Evolutionary conservation across 2,329 filamentous ascomycete genomes (phyloP), one percentile per base, ranked within the genome.

Genomic region (Fusarium nodosum): DNA sequence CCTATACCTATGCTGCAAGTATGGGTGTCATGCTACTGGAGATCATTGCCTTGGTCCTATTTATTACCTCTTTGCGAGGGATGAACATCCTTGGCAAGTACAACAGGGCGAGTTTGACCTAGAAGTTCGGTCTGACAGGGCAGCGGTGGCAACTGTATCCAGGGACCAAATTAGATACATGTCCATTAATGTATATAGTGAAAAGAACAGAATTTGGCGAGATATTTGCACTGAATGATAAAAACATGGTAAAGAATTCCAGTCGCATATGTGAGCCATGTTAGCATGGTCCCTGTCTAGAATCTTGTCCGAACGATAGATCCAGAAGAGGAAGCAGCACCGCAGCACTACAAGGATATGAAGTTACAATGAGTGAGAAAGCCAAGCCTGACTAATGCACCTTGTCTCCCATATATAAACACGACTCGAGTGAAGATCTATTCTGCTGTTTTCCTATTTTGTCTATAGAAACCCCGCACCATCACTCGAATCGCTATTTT

Each of bases 41-140:
- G 20, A 48, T 22, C 5, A 1, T 33, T 2, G 15, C 20, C 10
- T 8, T 56, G 10, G 58, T 16, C 9, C 2, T 63, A 0, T 63
- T 63, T 2, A 3, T 63, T 7, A 0, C 46, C 18, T 26, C 26
- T 0, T 11, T 44, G 2, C 6, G 58, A 16, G 60, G 58, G 0
- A 42, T 56, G 1, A 56, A 48, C 5, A 56, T 63, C 13, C 26
- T 63, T 3, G 50, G 60, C 9, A 56, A 63, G 36, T 63, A 63
- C 38, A 63, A 36, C 5, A 38, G 60, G 8, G 60, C 58, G 18
- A 56, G 42, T n/a, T 38, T 12, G 5, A 2, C 18, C 13, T 46
- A 20, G 12, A 39, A 2, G 10, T 3, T 38, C 18, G n/a, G 36
- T 38, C 13, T 39, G 11, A 39, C n/a, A 39, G 0, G 7, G 12